Evolutionary conservation across 108 stramenopile species (phyloP), one percentile per base, ranked within the genome.

Genomic region (Craspedostauros australis): DNA sequence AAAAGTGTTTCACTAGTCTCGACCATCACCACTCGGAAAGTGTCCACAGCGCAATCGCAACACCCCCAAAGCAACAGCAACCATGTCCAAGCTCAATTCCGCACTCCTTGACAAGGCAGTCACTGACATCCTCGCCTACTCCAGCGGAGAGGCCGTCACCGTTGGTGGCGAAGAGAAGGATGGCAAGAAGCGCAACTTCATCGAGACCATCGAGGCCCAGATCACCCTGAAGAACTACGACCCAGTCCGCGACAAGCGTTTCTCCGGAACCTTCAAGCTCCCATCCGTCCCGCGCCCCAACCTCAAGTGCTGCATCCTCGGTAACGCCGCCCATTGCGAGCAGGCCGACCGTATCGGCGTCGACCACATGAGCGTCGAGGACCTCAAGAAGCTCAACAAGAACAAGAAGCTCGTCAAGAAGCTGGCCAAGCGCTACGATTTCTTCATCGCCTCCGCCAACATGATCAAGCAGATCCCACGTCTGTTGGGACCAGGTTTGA

Each of bases 361-460:
- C 30, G 96, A 95, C 57, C 71, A 79, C 82, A 97, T 97, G 96
- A 84, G 80, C 62, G 96, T 96, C 59, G 97, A 97, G 58, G 99
- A 97, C 63, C 73, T 99, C 46, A 99, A 99, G 93, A 99, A 99
- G 82, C 90, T 99, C 63, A 99, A 99, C 99, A 99, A 99, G 88
- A 98, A 99, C 93, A 98, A 99, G 90, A 99, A 99, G 91, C 76
- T 99, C 39, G 96, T 99, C 55, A 99, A 99, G 95, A 98, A 98
- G 84, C 93, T 98, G 46, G 97, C 99, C 61, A 98, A 98, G 95
- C 92, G 90, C 70, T 99, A 98, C 66, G 96, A 98, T 64, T 96
- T 96, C 82, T 99, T 99, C 82, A 66, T 99, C 45, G 97, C 99
- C 41, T 98, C 97, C 56, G 95, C 95, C 60, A 92, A 95, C 64